Percentiles rank a stretch among this genome's conserved stretches.
phyloP scores from a whole-genome alignment of 306 rosid species.

The Lathyrus aphaca region DNA sequence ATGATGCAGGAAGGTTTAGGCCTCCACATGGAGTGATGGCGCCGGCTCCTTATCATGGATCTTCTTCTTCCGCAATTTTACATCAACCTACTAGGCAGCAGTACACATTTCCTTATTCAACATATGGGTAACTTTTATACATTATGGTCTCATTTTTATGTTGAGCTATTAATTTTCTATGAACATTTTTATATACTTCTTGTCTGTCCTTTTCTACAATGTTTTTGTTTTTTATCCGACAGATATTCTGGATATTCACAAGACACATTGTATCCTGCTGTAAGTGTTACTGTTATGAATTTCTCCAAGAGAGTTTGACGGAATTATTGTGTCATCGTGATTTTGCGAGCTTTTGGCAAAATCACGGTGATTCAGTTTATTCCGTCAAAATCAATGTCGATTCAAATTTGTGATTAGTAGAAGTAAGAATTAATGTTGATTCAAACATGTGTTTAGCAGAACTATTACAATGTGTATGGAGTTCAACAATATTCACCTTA shows the following conservation, averaged over 20 bases:
- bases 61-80: constrained; percentile 62
- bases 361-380: neutral
- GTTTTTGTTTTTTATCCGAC: constrained; percentile 22
- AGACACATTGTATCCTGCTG: constrained; percentile 73
- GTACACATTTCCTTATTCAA: constrained; percentile 77
- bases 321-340: neutral
- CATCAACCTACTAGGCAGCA: constrained; percentile 80
- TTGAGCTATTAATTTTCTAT: constrained; percentile 10
- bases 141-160: constrained; percentile 10
- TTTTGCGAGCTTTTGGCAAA: neutral
- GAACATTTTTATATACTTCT: neutral
- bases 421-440: neutral
- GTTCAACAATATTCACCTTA: constrained; percentile 81
- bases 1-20: constrained; percentile 69
- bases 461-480: constrained; percentile 77
- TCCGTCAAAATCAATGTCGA: neutral
- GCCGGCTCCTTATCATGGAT: constrained; percentile 64
- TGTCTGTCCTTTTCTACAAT: neutral
- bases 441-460: constrained; percentile 41
- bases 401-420: neutral
- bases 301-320: neutral
- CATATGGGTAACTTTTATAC: constrained; percentile 65
- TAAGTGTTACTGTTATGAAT: constrained; percentile 36
- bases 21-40: constrained; percentile 62
- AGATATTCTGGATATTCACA: constrained; percentile 86